Conservation (phyloP, 129 eudicot species). For the Heracleum sosnowskyi region DNA sequence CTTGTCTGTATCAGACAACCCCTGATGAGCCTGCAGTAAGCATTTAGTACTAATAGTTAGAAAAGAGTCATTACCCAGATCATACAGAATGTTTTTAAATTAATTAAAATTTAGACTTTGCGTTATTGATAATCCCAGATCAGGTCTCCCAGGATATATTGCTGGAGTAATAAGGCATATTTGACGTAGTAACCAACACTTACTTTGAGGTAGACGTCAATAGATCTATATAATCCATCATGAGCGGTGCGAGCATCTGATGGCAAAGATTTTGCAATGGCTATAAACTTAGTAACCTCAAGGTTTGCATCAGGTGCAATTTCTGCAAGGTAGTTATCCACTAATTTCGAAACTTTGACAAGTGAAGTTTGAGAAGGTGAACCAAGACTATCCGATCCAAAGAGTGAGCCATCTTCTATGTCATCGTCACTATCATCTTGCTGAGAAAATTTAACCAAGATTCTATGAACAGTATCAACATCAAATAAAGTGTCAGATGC, state of each 20-base stretch:
- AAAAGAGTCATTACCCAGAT: too few species aligned
- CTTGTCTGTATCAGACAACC: constrained; percentile 64
- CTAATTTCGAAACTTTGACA: constrained; percentile 70
- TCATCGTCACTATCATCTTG: constrained; percentile 82
- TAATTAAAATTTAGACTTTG: not conserved
- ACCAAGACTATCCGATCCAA: constrained; percentile 66
- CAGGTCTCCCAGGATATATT: too few species aligned
- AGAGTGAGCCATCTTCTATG: constrained; percentile 69
- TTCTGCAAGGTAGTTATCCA: constrained; percentile 85
- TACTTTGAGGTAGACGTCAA: constrained; percentile 93
- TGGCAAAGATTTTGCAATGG: constrained; percentile 73
- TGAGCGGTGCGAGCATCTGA: constrained; percentile 79
- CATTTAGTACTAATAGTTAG: not conserved
- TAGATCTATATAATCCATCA: constrained; percentile 79
- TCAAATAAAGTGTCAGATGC: constrained; percentile 83
- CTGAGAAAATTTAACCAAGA: constrained; percentile 77
- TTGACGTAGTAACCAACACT: not conserved
- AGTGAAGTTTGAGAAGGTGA: constrained; percentile 79
- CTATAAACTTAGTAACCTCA: constrained; percentile 70
- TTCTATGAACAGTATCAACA: constrained; percentile 84
- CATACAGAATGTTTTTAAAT: not conserved
- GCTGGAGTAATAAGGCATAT: too few species aligned
- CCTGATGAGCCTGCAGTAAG: constrained; percentile 72
- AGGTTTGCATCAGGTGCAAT: constrained; percentile 94
- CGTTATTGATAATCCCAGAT: too few species aligned